Evolutionary conservation across 2,329 filamentous ascomycete genomes (phyloP).

Genomic region (Colletotrichum sublineola): DNA sequence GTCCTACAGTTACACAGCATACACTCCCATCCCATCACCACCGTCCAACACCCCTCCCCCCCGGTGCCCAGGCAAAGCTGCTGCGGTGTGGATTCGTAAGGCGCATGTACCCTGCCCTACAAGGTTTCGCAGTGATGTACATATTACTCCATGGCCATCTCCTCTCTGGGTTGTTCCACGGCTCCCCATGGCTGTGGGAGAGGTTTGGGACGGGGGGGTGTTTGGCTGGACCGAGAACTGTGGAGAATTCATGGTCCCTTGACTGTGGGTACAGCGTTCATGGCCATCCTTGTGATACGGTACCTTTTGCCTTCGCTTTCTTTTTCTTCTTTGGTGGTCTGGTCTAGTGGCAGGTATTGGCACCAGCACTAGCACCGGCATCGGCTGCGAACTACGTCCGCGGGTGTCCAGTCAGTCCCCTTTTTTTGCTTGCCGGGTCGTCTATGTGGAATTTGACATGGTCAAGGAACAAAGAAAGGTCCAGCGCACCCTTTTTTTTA

Average conservation of each 20-base stretch:
- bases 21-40: slow-evolving; percentile 24
- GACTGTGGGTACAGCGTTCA: slow-evolving; percentile 2
- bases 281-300: not conserved
- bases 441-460: slow-evolving; percentile 20
- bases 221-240: slow-evolving; percentile 40
- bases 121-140: slow-evolving; percentile 20
- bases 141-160: slow-evolving; percentile 14
- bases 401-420: slow-evolving; percentile 8
- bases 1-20: slow-evolving; percentile 32
- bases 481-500: slow-evolving; percentile 16
- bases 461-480: slow-evolving; percentile 33
- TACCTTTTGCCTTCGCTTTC: not conserved
- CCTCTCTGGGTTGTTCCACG: slow-evolving; percentile 12
- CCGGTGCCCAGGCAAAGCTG: not conserved
- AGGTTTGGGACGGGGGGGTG: slow-evolving; percentile 33
- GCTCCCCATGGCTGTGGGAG: slow-evolving; percentile 19
- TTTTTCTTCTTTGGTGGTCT: slow-evolving; percentile 7
- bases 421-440: not conserved
- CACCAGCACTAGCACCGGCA: not conserved
- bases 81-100: not conserved
- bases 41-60: not conserved
- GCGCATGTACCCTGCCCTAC: slow-evolving; percentile 15
- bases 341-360: not conserved
- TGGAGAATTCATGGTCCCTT: slow-evolving; percentile 23
- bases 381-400: not conserved